Evolutionary conservation across 73 alveolate species (phyloP), one percentile per base, ranked within the genome.

Genomic region (Blepharisma stoltei): DNA sequence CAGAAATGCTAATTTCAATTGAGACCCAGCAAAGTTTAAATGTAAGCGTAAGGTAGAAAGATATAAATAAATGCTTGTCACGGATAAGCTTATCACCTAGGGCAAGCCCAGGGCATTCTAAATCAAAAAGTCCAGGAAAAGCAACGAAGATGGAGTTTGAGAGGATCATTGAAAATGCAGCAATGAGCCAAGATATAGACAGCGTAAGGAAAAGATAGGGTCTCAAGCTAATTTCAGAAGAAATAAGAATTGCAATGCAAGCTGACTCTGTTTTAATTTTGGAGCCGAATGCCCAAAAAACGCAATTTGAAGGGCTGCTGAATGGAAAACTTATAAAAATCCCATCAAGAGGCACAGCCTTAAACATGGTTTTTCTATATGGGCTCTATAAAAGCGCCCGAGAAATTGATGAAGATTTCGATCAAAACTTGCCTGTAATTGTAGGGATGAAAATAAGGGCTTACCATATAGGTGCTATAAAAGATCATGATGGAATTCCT

Each of bases 241-340:
- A 60, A 38, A 38, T 60, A 8, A 60, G 73, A 60, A 60, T n/a
- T 8, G 23, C 48, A 9, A 25, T 60, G 18, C 23, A 14, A 60
- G 73, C 73, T 60, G 73, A 60, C 23, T 14, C 14, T 60, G 73
- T 60, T 60, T 8, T 60, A 9, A 38, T 60, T 60, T 60, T 60
- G 5, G 23, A 14, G 3, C 73, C 73, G 2, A 60, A 60, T 60
- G 49, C 73, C 5, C 73, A 60, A 60, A n/a, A 60, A 18, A 60
- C 73, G 18, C 45, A 60, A 1, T 60, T 20, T 60, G 14, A n/a
- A 20, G 73, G 73, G 73, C 14, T 60, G 14, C 14, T 60, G 11
- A 60, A 60, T 38, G 73, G 73, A 3, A 14, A 60, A 18, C 14
- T 14, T 60, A 38, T 60, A 60, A 60, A n/a, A 60, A 60, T 60